Evolutionary conservation across 2,329 filamentous ascomycete genomes (phyloP), one percentile per base, ranked within the genome.

Genomic region (Xylariales sp.): DNA sequence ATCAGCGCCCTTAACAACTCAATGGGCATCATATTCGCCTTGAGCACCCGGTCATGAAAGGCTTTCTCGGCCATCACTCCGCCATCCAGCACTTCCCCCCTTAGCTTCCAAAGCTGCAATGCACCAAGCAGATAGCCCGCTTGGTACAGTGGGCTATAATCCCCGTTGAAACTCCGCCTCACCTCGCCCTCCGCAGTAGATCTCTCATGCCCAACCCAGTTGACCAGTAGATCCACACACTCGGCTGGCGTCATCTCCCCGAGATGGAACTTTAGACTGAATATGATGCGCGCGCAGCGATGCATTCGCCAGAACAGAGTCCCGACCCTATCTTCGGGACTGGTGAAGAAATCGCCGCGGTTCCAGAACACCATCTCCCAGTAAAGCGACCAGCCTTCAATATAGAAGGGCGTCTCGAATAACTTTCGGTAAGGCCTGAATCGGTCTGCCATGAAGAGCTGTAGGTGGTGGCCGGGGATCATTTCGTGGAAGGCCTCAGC

Each of bases 261-360:
- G 1, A 81, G 65, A 51, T 81, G 77, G 44, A 79, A 81, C 28
- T 69, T 70, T 1, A 81, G 54, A 0, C 73, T 77, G 56, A 81
- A 80, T 10, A 75, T 59, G 48, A 80, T 80, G 27, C 78, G 70
- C 5, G 72, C 71, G 49, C 76, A 80, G 20, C 78, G 72, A 53
- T 82, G 77, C 70, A 81, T 78, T 11, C 75, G 67, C 77, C 77
- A 81, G 54, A 80, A 81, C 6, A 82, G 57, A 47, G 78, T 74
- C 0, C 77, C 77, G 16, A 81, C 66, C 28, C 66, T 65, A 46
- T 80, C 72, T 44, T 75, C 69, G 0, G 76, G 64, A 1, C 64
- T 63, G 4, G 61, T 59, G 42, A 71, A 67, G 50, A 78, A 80
- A 47, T 70, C 66, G 21, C 65, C 65, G 20, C 71, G 64, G 31